Percentiles rank a stretch among this genome's conserved stretches.
phyloP scores from a whole-genome alignment of 2,329 filamentous ascomycete genomes.

The Alternaria panax region DNA sequence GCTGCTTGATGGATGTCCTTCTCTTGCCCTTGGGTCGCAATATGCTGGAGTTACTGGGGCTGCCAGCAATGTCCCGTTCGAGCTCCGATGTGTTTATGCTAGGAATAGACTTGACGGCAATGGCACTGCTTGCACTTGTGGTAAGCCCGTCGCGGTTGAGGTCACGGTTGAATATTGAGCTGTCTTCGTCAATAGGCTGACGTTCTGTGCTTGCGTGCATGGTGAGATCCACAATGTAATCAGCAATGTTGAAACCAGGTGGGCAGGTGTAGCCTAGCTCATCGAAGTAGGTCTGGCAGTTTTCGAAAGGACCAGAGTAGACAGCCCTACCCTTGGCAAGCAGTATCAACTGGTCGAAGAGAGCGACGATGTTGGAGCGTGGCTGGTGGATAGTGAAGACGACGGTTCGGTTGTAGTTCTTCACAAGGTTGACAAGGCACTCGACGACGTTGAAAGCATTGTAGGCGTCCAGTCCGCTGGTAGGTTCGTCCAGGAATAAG shows the following conservation, averaged over 20 bases:
- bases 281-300: constrained; percentile 93
- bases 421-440: constrained; percentile 91
- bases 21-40: constrained; percentile 72
- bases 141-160: constrained; percentile 69
- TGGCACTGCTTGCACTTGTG: constrained; percentile 83
- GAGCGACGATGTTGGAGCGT: constrained; percentile 94
- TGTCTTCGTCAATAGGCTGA: constrained; percentile 64
- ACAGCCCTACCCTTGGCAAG: constrained; percentile 89
- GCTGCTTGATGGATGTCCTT: constrained; percentile 80
- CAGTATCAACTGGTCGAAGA: constrained; percentile 93
- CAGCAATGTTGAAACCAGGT: constrained; percentile 97
- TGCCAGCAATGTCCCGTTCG: constrained; percentile 66
- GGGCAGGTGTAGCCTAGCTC: constrained; percentile 90
- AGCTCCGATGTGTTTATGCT: constrained; percentile 80
- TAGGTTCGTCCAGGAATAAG: constrained; percentile 95
- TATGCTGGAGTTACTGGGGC: constrained; percentile 65
- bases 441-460: constrained; percentile 99
- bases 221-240: constrained; percentile 95
- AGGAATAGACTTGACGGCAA: constrained; percentile 87
- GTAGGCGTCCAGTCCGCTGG: constrained; percentile 92
- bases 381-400: constrained; percentile 99
- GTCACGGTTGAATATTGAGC: constrained; percentile 66
- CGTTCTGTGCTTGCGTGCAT: constrained; percentile 83
- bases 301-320: constrained; percentile 88
- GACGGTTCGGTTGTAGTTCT: constrained; percentile 95